Conservation (phyloP, 495 filamentous ascomycete genomes). For the Xylaria longipes region DNA sequence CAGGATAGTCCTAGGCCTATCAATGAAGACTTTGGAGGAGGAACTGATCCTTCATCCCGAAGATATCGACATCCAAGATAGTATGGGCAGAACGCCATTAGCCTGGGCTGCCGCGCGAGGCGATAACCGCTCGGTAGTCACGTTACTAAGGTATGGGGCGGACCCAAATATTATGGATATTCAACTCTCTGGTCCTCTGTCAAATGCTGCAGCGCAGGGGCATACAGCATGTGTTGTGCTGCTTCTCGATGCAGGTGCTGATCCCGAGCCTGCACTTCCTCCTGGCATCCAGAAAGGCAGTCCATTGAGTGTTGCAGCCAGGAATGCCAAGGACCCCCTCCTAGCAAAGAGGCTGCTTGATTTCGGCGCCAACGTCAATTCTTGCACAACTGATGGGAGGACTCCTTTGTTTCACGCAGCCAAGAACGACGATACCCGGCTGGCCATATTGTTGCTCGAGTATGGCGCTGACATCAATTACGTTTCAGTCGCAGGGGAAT, state of each 20-base stretch:
- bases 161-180: constrained; percentile 41
- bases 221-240: constrained; percentile 37
- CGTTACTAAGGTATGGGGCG: constrained; percentile 35
- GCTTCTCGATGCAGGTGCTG: constrained; percentile 44
- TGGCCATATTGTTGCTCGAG: constrained; percentile 50
- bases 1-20: constrained; percentile 40
- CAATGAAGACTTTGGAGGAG: constrained; percentile 32
- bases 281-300: constrained; percentile 34
- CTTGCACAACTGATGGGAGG: constrained; percentile 33
- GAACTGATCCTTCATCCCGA: constrained; percentile 33
- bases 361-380: constrained; percentile 39
- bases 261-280: constrained; percentile 27
- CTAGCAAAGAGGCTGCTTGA: constrained; percentile 41
- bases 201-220: constrained; percentile 32
- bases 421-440: constrained; percentile 39
- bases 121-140: constrained; percentile 30
- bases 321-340: constrained; percentile 28
- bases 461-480: constrained; percentile 51
- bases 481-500: constrained; percentile 24
- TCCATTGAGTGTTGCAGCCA: constrained; percentile 38
- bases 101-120: constrained; percentile 42
- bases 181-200: constrained; percentile 25
- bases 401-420: constrained; percentile 51
- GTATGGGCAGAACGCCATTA: constrained; percentile 43
- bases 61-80: constrained; percentile 23